Evolutionary conservation across 2,329 filamentous ascomycete genomes (phyloP), one percentile per base, ranked within the genome.

Genomic region (Diplodia mutila): DNA sequence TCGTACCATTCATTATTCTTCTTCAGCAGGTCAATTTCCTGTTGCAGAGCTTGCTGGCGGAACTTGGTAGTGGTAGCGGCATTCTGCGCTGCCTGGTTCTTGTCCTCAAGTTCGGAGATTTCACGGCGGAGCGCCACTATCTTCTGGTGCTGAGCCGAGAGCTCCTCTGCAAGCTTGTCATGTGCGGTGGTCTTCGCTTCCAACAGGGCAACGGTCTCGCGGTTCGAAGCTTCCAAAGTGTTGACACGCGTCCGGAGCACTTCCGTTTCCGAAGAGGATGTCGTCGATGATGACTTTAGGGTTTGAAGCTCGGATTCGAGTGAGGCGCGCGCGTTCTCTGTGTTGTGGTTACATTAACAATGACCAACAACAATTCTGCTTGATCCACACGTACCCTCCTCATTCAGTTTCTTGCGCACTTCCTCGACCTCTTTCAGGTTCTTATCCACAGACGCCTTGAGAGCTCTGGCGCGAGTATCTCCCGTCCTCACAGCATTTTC

Each of bases 1-100:
- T 97, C 93, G 67, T 95, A 90, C 91, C 93, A 99, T 73, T 98
- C 94, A 71, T 92, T 92, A 81, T 93, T 97, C 74, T 91, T 91
- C 77, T 93, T 93, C 21, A 94, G 88, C 67, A 96, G 85, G 51
- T 97, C 93, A 42, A 98, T 85, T 78, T 98, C 94, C 78, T 97
- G 94, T 78, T 95, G 90, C 14, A 98, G 83, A 34, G 89, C 91
- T 75, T 97, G 93, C 77, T 97, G 93, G 70, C 92, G 90, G 83
- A 97, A 97, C 74, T 93, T 96, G 70, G 93, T 89, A 68, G 89
- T 92, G 49, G 90, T 92, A 2, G 91, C 88, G 27, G 91, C 87
- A 29, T 92, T 92, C 76, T 94, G 92, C 27, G 93, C 89, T 52
- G 89, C 86, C 77, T 98, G 94, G 21, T 93, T 87, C 27, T 90